Conservation (phyloP, 2,329 filamentous ascomycete genomes). For the Fusarium newnesense region DNA sequence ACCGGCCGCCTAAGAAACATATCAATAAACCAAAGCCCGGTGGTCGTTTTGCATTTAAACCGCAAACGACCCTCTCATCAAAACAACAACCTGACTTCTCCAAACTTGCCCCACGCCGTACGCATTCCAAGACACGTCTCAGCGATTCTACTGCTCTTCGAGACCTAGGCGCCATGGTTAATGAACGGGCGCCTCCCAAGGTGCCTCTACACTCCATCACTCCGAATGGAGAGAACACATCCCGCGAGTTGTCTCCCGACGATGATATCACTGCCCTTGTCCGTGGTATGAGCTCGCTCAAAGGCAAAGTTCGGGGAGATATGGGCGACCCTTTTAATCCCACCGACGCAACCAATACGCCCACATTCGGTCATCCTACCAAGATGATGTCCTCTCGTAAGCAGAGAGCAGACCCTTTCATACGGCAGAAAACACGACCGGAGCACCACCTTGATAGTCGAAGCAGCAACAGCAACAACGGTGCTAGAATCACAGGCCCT, state of each 20-base stretch:
- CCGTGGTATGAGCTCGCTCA: constrained; percentile 44
- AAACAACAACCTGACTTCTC: constrained; percentile 33
- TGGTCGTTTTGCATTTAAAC: constrained; percentile 38
- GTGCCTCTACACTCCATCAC: constrained; percentile 53
- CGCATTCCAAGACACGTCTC: constrained; percentile 7
- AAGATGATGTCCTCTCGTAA: constrained; percentile 63
- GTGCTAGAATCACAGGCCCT: constrained; percentile 60
- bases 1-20: not conserved
- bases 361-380: constrained; percentile 52
- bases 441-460: constrained; percentile 64
- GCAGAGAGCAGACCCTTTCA: constrained; percentile 66
- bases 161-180: constrained; percentile 54
- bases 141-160: constrained; percentile 24
- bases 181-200: constrained; percentile 59
- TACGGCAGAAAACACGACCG: constrained; percentile 64
- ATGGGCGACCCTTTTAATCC: constrained; percentile 23
- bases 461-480: constrained; percentile 28
- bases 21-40: constrained; percentile 22
- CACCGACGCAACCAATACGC: constrained; percentile 29
- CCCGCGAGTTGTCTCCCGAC: constrained; percentile 45
- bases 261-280: constrained; percentile 50
- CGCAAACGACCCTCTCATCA: constrained; percentile 26
- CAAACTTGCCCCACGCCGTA: constrained; percentile 15
- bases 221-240: constrained; percentile 44
- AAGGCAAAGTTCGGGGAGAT: constrained; percentile 34